A percentile compares a stretch with the other conserved stretches of the same genome.
Evolutionary conservation across 306 rosid species (phyloP).

Genomic region (Spatholobus suberectus): DNA sequence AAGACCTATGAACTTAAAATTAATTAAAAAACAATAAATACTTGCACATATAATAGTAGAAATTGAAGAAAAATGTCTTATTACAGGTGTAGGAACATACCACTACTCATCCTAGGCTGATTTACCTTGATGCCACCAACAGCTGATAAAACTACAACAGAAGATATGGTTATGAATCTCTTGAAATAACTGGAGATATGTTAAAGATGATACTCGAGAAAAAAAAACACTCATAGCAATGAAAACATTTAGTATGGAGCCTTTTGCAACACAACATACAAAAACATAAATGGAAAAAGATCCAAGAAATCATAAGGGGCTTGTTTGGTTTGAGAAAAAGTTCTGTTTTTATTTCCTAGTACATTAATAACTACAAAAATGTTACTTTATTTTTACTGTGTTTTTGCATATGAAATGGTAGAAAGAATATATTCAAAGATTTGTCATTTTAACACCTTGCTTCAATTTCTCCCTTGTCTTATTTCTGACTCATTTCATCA

Average conservation of each 20-base stretch:
- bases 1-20: slow-evolving; percentile 29
- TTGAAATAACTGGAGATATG: slow-evolving; percentile 25
- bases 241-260: background rate
- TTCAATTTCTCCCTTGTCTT: background rate
- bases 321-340: background rate
- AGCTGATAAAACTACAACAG: slow-evolving; percentile 82
- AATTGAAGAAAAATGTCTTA: slow-evolving; percentile 32
- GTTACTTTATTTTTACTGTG: background rate
- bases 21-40: background rate
- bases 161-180: slow-evolving; percentile 44
- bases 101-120: slow-evolving; percentile 62
- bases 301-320: background rate
- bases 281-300: slow-evolving; percentile 13
- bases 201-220: background rate
- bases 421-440: background rate
- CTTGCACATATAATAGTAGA: background rate
- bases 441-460: background rate
- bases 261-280: background rate
- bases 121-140: slow-evolving; percentile 97
- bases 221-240: background rate
- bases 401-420: background rate
- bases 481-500: background rate
- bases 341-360: background rate
- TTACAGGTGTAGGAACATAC: slow-evolving; percentile 55
- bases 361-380: background rate